Percentiles rank a stretch among this genome's conserved stretches.
phyloP scores from a whole-genome alignment of 805 yeast species.

The Metschnikowia rubicola region DNA sequence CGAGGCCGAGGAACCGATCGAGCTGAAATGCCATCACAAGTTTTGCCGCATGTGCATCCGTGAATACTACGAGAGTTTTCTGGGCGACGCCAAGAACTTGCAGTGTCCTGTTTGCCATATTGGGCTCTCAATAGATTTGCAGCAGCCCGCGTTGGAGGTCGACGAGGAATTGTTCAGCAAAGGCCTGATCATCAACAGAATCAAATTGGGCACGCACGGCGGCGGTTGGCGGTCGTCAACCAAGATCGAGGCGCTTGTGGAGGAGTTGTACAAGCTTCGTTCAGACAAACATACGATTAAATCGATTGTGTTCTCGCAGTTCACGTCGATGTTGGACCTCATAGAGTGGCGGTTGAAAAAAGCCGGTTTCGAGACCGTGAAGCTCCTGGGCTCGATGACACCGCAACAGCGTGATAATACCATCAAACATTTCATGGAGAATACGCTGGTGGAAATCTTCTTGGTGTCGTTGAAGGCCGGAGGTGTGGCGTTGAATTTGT shows the following conservation, averaged over 20 bases:
- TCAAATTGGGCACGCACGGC: slow-evolving; percentile 63
- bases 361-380: slow-evolving; percentile 94
- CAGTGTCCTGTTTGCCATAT: slow-evolving; percentile 97
- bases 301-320: slow-evolving; percentile 95
- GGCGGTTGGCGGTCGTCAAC: slow-evolving; percentile 94
- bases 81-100: slow-evolving; percentile 55
- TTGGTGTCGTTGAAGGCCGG: slow-evolving; percentile 96
- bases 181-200: slow-evolving; percentile 78
- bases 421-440: slow-evolving; percentile 88
- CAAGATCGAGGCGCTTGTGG: slow-evolving; percentile 93
- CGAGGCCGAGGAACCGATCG: slow-evolving; percentile 96
- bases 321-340: slow-evolving; percentile 92
- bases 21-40: slow-evolving; percentile 88
- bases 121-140: slow-evolving; percentile 83
- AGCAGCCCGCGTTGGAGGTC: slow-evolving; percentile 80
- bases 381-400: slow-evolving; percentile 94
- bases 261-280: slow-evolving; percentile 82
- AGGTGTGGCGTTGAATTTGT: slow-evolving; percentile 93
- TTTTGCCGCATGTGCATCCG: slow-evolving; percentile 90
- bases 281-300: slow-evolving; percentile 87
- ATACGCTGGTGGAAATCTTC: slow-evolving; percentile 88
- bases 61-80: slow-evolving; percentile 82
- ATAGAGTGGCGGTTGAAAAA: slow-evolving; percentile 93
- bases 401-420: slow-evolving; percentile 93
- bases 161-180: slow-evolving; percentile 57